Evolutionary conservation across 2,329 filamentous ascomycete species (phyloP), one percentile per base, ranked within the genome.

Genomic region (Paecilomyces sp.): DNA sequence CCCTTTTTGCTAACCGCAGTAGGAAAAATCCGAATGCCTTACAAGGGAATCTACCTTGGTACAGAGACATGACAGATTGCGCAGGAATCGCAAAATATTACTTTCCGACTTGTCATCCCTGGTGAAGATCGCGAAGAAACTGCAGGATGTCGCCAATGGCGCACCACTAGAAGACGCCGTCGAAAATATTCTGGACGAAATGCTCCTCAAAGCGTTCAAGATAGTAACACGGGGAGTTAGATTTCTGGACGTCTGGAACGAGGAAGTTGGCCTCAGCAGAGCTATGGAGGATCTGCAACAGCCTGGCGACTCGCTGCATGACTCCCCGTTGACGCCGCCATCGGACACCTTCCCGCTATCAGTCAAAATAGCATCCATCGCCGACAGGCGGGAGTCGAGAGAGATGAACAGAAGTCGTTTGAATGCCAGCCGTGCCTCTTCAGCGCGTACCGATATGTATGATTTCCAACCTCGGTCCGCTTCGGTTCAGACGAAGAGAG

Each of bases 161-260:
- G 75, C 51, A 9, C 67, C 73, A 0, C 63, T 70, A 13, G 71
- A 77, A 30, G 73, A 79, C 30, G 73, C 74, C 33, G 68, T 78
- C n/a, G 72, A 76, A 54, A 70, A 69, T 18, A 85, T 93, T 60
- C 85, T 97, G 60, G 93, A 97, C 69, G 90, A 96, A 72, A 91
- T 97, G 85, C 89, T 97, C 25, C 79, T 96, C 57, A 94, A 92
- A 73, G 92, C 92, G 0, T 97, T 96, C 79, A 92, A 90, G 70
- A 92, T 97, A 57, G 90, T 96, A n/a, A 93, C 88, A 55, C 88
- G 93, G 67, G 92, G 90, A 13, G 91, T 97, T 28, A 84, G 88
- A 53, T 97, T 99, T 69, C 82, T 96, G 51, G 94, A 99, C 66
- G 83, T 93, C 1, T 87, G 94, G 78, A 88, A 90, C 41, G 89